A percentile compares a stretch with the other conserved stretches of the same genome.
These are phyloP conservation scores for Aspergillus sp. DNA, from an alignment of 2,329 filamentous ascomycete species.

Conservation along the genomic window DNA sequence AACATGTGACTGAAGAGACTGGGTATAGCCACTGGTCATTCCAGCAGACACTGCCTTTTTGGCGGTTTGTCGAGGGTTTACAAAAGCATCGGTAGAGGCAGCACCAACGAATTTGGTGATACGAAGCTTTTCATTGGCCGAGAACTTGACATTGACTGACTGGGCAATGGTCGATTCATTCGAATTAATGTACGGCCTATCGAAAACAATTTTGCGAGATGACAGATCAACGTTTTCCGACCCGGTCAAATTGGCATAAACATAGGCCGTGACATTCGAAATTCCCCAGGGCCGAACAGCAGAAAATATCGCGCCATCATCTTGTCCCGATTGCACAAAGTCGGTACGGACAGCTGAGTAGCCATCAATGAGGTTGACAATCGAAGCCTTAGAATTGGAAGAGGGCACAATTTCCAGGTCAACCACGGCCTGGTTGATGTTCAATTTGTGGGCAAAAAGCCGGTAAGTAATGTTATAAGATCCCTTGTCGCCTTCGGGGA, in stretches of 20 bases:
- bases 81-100: constrained; percentile 65
- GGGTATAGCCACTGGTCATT: constrained; percentile 50
- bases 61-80: constrained; percentile 52
- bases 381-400: constrained; percentile 49
- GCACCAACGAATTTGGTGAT: constrained; percentile 65
- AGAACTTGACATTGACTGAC: constrained; percentile 50
- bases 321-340: constrained; percentile 52
- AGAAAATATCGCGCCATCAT: constrained; percentile 57
- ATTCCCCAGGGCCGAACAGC: constrained; percentile 61
- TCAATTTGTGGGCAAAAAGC: constrained; percentile 61
- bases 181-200: constrained; percentile 45
- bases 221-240: constrained; percentile 37
- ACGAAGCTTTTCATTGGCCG: constrained; percentile 48
- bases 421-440: constrained; percentile 58
- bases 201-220: constrained; percentile 40
- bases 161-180: constrained; percentile 65
- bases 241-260: constrained; percentile 43
- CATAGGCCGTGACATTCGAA: constrained; percentile 58
- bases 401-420: constrained; percentile 56
- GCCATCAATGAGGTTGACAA: constrained; percentile 66
- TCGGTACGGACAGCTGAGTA: constrained; percentile 62
- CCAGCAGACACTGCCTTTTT: constrained; percentile 50
- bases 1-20: constrained; percentile 52
- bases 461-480: constrained; percentile 59
- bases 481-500: constrained; percentile 43